Conservation (phyloP, 495 filamentous ascomycete species). For the Penicillium samsonianum region DNA sequence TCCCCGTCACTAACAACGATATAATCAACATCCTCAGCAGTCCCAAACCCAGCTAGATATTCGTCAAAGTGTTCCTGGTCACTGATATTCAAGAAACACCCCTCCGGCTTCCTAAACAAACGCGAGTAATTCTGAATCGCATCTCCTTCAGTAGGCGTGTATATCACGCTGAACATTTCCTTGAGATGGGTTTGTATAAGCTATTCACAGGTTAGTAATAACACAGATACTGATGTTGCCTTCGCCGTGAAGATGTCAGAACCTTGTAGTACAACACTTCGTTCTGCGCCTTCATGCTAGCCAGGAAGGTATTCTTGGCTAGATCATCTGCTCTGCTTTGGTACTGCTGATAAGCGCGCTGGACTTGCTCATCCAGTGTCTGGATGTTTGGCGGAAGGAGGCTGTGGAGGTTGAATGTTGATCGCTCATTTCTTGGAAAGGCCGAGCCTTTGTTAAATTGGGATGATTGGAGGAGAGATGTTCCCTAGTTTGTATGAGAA, state of each 20-base stretch:
- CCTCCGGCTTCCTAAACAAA: conserved; percentile 75
- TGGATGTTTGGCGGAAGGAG: conserved; percentile 72
- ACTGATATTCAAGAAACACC: conserved; percentile 59
- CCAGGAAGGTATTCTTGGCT: conserved; percentile 81
- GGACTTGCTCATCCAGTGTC: conserved; percentile 76
- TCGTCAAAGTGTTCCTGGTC: conserved; percentile 59
- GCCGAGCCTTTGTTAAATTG: conserved; percentile 86
- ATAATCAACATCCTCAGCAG: conserved; percentile 76
- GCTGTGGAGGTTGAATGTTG: conserved; percentile 68
- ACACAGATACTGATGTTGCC: not conserved
- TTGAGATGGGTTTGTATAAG: conserved; percentile 67
- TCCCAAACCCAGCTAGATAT: conserved; percentile 66
- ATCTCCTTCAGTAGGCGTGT: conserved; percentile 90
- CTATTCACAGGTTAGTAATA: conserved; percentile 28
- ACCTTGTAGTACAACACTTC: conserved; percentile 41
- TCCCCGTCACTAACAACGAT: conserved; percentile 85
- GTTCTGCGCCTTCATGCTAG: conserved; percentile 80
- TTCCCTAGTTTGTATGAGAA: conserved; percentile 44
- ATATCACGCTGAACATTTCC: conserved; percentile 88
- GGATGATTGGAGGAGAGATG: conserved; percentile 63
- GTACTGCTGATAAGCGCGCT: conserved; percentile 82
- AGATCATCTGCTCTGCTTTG: conserved; percentile 57
- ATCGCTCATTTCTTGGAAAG: conserved; percentile 67
- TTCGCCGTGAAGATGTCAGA: not conserved
- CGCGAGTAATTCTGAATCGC: conserved; percentile 85